Percentiles rank a stretch among this genome's conserved stretches.
These are phyloP conservation scores for Microcos paniculata DNA, from an alignment of 345 rosid genomes.

Conservation along the genomic window DNA sequence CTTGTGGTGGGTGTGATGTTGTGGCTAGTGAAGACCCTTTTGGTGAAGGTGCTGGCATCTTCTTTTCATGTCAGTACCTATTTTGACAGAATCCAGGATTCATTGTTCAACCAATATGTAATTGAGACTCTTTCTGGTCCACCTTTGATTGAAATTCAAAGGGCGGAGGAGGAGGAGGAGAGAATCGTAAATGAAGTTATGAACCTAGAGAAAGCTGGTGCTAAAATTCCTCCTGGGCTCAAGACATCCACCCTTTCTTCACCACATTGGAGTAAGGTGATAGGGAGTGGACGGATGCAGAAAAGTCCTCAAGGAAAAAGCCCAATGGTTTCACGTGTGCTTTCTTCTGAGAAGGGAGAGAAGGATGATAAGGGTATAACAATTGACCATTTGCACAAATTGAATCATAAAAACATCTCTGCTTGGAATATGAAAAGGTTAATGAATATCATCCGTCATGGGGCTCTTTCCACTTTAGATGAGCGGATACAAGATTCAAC, in stretches of 20 bases:
- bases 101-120: slow-evolving; percentile 74
- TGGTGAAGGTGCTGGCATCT: slow-evolving; percentile 90
- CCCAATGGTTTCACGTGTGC: slow-evolving; percentile 40
- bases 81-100: slow-evolving; percentile 87
- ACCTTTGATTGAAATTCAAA: slow-evolving; percentile 54
- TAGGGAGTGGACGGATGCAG: slow-evolving; percentile 45
- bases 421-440: slow-evolving; percentile 98
- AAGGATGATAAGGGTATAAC: slow-evolving; percentile 43
- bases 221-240: slow-evolving; percentile 42
- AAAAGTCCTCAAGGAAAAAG: slow-evolving; percentile 48
- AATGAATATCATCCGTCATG: slow-evolving; percentile 66
- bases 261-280: slow-evolving; percentile 24
- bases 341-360: slow-evolving; percentile 52
- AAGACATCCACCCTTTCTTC: slow-evolving; percentile 31
- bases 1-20: slow-evolving; percentile 63
- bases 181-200: slow-evolving; percentile 38
- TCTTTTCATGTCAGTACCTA: slow-evolving; percentile 88
- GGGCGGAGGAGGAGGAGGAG: slow-evolving; percentile 49
- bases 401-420: slow-evolving; percentile 74
- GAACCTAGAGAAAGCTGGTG: slow-evolving; percentile 46
- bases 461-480: slow-evolving; percentile 73
- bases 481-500: slow-evolving; percentile 64
- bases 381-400: slow-evolving; percentile 69
- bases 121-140: slow-evolving; percentile 85
- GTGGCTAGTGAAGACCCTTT: slow-evolving; percentile 79